Evolutionary conservation across 257 asterid genomes (phyloP).

Genomic region (Knoxia roxburghii): DNA sequence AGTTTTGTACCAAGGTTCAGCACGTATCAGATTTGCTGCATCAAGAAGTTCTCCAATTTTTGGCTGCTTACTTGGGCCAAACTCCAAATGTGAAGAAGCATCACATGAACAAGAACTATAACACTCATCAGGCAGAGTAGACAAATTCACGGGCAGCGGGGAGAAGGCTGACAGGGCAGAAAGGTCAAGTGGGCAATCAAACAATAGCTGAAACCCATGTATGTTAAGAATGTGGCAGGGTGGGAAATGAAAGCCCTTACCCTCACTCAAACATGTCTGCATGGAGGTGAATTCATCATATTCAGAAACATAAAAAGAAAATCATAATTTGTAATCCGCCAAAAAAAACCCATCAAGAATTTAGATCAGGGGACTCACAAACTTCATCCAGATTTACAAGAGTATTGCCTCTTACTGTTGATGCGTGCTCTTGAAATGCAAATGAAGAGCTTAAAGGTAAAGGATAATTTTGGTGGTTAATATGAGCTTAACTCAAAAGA

Average conservation of each 20-base stretch:
- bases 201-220: conserved; percentile 1
- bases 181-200: conserved; percentile 6
- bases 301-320: neutral
- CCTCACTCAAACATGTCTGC: conserved; percentile 10
- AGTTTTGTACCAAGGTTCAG: conserved; percentile 9
- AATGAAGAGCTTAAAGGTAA: too few species aligned
- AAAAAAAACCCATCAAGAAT: too few species aligned
- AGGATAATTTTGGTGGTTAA: too few species aligned
- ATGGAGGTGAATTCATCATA: neutral
- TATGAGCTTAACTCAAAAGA: too few species aligned
- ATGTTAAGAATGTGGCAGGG: conserved; percentile 5
- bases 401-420: neutral
- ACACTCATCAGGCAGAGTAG: neutral
- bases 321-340: neutral
- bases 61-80: neutral
- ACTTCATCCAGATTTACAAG: neutral
- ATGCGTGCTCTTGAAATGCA: too few species aligned
- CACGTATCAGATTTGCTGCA: neutral
- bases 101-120: neutral
- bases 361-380: neutral
- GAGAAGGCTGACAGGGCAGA: conserved; percentile 7
- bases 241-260: conserved; percentile 4
- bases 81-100: neutral
- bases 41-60: neutral
- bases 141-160: neutral